Evolutionary conservation across 2,329 filamentous ascomycete genomes (phyloP), one percentile per base, ranked within the genome.

Genomic region (Diplodia scrobiculata): DNA sequence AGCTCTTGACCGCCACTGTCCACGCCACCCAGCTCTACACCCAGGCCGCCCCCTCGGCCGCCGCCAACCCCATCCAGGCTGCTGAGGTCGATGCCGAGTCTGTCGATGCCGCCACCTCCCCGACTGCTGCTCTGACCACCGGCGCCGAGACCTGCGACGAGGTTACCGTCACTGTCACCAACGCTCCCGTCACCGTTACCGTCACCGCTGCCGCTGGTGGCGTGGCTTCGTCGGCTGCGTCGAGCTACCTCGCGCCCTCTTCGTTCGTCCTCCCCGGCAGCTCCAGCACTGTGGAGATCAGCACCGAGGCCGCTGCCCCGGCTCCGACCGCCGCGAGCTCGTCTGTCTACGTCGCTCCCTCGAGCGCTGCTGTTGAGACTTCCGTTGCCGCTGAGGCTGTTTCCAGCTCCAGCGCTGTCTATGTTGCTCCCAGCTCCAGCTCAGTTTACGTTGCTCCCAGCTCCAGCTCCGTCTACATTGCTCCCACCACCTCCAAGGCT

Each of bases 71-170:
- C 10, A 27, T 58, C 52, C 32, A 65, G 14, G 45, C 63, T 32
- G 54, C 67, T 41, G 60, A 69, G 25, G 71, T 69, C 54, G 75
- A 71, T 66, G 74, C 74, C 52, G 71, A 72, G 38, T 65, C 60
- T 10, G 45, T 48, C 13, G 51, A 47, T 7, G 60, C 63, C 11
- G 66, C 66, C 34, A 11, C 32, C 32, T 34, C 32, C 32, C 9
- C 32, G 32, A 6, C 7, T 50, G 66, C 54, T 21, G 53, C 53
- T 27, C 53, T 58, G 53, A 58, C 55, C 55, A 72, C 74, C 64
- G 72, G 76, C 64, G 75, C 73, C 65, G 75, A 79, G 51, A 55
- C 53, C 29, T 80, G 79, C 59, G 76, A 76, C 38, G 78, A 76
- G 67, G 75, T 79, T 59, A 78, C 79, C 47, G 73, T 80, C 63